Percentiles rank a stretch among this genome's conserved stretches.
Conservation (phyloP, 2,329 filamentous ascomycete genomes). For the Fulvia fulva region DNA sequence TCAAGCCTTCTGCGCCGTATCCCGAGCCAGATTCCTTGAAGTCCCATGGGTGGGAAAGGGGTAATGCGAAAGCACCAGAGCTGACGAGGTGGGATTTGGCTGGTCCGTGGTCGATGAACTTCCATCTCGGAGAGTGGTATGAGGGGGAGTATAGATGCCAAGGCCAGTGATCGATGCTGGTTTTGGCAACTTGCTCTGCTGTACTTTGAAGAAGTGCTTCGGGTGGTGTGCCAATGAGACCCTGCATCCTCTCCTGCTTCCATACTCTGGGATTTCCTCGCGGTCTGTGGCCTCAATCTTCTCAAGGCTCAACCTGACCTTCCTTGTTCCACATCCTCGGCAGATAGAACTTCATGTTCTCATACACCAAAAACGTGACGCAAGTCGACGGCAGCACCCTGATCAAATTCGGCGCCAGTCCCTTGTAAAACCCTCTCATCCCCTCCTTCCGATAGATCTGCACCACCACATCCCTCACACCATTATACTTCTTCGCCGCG, state of each 20-base stretch:
- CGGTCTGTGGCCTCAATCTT: too few species aligned
- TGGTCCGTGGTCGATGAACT: background rate
- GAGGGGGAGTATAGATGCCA: background rate
- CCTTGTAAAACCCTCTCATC: slow-evolving; percentile 81
- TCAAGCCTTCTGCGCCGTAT: background rate
- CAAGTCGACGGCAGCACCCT: slow-evolving; percentile 91
- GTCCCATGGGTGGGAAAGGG: background rate
- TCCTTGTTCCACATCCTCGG: slow-evolving; percentile 34
- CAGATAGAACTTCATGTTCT: slow-evolving; percentile 79
- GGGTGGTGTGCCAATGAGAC: background rate
- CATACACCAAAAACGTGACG: slow-evolving; percentile 95
- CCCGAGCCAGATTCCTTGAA: background rate
- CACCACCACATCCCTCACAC: slow-evolving; percentile 65
- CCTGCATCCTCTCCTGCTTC: too few species aligned
- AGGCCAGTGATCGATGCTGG: background rate
- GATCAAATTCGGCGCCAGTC: slow-evolving; percentile 81
- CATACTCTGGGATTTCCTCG: too few species aligned
- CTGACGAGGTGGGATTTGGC: background rate
- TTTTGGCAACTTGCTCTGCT: too few species aligned
- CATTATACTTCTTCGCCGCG: slow-evolving; percentile 68
- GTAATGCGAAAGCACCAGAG: background rate
- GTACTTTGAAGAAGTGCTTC: background rate
- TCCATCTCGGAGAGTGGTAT: background rate
- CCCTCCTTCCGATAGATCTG: slow-evolving; percentile 80
- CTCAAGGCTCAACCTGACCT: slow-evolving; percentile 6